Evolutionary conservation across 164 flowering plant species (phyloP), one percentile per base, ranked within the genome.

Genomic region (Echeveria elegans): DNA sequence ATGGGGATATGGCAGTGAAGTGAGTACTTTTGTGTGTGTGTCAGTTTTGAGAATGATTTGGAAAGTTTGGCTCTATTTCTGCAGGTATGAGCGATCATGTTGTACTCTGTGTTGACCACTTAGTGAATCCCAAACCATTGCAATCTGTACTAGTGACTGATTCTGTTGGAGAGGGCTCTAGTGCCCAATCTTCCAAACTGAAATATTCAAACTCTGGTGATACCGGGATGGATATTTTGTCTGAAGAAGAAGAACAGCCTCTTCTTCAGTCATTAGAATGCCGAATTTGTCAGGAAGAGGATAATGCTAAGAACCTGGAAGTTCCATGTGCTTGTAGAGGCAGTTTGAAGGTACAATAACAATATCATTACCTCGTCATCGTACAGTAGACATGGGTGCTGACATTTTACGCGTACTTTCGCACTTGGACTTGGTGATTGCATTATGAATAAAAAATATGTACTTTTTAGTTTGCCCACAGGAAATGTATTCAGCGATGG

Each of bases 271-370:
- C 38, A 7, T 72, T 76, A 7, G 95, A 88, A 73, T 85, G 95
- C 67, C 82, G 95, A 30, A 88, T 86, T 73, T 88, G 95, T 67
- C 91, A 86, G 70, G 95, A 88, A 71, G 91, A 86, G 48, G 95
- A 88, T 48, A 72, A 75, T 47, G 30, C 81, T 50, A 66, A 76
- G 50, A 79, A 82, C 68, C 48, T 86, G 43, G 87, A 86, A 72
- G 71, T 70, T 31, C 94, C 94, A 48, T 88, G 94, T 74, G 85
- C 80, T 53, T 88, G 94, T 53, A 82, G 79, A 71, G 90, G 90
- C 30, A 88, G 90, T 67, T 72, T 88, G 75, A 88, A 88, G 88
- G 95, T 87, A 67, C n/a, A n/a, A n/a, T n/a, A n/a, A n/a, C n/a
- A 9, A 30, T 19, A 14, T 37, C 26, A 19, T 37, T n/a, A n/a